phyloP scores from a whole-genome alignment of 441 rosid species.

The Gossypium davidsonii region DNA sequence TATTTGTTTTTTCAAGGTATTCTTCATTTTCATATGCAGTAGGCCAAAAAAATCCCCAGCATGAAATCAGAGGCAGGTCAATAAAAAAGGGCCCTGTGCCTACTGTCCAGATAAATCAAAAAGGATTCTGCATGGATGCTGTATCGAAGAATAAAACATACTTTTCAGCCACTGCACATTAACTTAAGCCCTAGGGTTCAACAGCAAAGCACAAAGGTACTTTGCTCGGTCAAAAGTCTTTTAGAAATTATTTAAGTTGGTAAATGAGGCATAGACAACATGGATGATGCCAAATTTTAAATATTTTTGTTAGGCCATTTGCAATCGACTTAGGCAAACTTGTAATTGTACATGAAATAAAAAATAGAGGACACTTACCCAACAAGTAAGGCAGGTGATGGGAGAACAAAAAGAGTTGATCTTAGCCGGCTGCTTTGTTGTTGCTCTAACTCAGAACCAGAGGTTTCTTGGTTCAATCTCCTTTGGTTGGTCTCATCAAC shows the following conservation, averaged over 20 bases:
- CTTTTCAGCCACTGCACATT: neutral
- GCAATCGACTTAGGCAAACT: neutral
- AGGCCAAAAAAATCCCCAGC: neutral
- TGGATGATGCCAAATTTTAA: neutral
- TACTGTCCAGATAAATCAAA: neutral
- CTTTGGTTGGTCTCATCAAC: conserved; percentile 64
- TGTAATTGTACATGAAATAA: neutral
- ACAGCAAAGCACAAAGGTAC: neutral
- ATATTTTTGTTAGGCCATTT: conserved; percentile 5
- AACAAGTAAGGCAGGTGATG: conserved; percentile 93
- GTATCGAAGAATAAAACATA: neutral
- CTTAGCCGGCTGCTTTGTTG: conserved; percentile 41
- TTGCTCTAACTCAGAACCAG: conserved; percentile 65
- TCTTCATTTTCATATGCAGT: neutral
- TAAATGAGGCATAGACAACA: neutral
- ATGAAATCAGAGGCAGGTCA: neutral
- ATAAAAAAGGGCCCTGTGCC: neutral
- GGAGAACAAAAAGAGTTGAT: conserved; percentile 82
- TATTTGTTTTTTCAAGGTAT: neutral
- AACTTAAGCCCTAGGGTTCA: neutral
- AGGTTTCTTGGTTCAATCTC: conserved; percentile 59
- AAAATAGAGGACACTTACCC: conserved; percentile 53
- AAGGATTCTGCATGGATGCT: too few species aligned
- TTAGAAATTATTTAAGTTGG: neutral
- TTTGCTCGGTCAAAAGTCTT: conserved; percentile 1